Conservation (phyloP, 352 stramenopile genomes). For the Pythium phragmitis region DNA sequence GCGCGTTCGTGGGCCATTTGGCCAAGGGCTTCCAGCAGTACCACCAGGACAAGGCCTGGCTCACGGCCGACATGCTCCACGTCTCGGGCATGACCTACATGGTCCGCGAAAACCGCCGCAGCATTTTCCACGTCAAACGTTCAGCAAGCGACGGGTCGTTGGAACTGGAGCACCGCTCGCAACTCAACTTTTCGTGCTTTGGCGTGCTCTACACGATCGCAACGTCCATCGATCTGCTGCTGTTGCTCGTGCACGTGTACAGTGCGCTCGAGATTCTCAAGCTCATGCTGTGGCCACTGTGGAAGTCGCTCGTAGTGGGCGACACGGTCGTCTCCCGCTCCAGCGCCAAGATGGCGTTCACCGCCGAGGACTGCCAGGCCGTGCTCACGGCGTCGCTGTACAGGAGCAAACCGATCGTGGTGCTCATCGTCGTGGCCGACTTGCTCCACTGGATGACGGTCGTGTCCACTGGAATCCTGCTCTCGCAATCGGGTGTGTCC, state of each 20-base stretch:
- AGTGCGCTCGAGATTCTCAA: slow-evolving; percentile 21
- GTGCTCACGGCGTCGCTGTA: slow-evolving; percentile 28
- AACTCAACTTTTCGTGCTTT: slow-evolving; percentile 31
- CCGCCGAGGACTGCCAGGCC: slow-evolving; percentile 26
- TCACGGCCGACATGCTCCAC: slow-evolving; percentile 27
- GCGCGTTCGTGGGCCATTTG: slow-evolving; percentile 22
- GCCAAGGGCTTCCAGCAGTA: slow-evolving; percentile 22
- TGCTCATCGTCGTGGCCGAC: slow-evolving; percentile 21
- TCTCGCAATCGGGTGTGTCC: slow-evolving; percentile 9
- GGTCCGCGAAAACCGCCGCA: slow-evolving; percentile 30
- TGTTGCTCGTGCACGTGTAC: slow-evolving; percentile 26
- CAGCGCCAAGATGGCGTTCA: slow-evolving; percentile 15
- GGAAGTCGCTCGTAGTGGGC: slow-evolving; percentile 9
- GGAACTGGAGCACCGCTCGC: slow-evolving; percentile 21
- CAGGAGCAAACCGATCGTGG: slow-evolving; percentile 27
- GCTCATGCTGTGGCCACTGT: slow-evolving; percentile 27
- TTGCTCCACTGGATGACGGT: slow-evolving; percentile 29
- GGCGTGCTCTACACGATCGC: slow-evolving; percentile 29
- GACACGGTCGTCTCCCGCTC: slow-evolving; percentile 17
- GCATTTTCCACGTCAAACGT: slow-evolving; percentile 18
- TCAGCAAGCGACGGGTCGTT: not conserved
- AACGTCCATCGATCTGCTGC: slow-evolving; percentile 20
- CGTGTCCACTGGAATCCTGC: slow-evolving; percentile 12
- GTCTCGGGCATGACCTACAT: slow-evolving; percentile 31
- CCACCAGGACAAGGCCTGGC: slow-evolving; percentile 32